Base-by-base conservation (phyloP, 2,329 filamentous ascomycete genomes). In the Xylaria polymorpha region DNA sequence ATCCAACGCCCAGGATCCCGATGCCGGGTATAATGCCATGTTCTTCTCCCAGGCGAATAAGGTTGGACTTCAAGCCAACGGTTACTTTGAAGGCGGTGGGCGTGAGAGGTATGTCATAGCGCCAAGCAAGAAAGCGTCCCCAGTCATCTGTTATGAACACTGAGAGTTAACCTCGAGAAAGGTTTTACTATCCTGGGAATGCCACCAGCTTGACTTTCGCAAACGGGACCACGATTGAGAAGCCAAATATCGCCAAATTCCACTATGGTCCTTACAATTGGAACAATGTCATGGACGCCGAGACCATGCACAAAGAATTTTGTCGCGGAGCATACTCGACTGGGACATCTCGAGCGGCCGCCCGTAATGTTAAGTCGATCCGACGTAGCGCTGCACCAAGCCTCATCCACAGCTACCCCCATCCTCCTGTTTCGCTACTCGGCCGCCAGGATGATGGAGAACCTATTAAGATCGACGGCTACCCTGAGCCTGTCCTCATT, bases 1-100 rank as follows among this genome's bases (percentile, higher is more conserved):
- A 20, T 61, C 66, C 41, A 66, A 69, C 25, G 22, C 62, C 18
- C 69, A 71, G 29, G 69, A 71, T 63, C 69, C 66, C 4, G 69
- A 71, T 61, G 66, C 69, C 18, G 66, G 66, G 39, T 71, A 71
- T 41, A 71, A 71, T 32, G 37, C 66, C 6, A 71, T 71, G 69
- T 71, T 71, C 48, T 71, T 71, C 46, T 69, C 59, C 37, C 59
- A 46, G 46, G 66, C 62, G 22, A 64, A 68, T 20, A 71, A 64
- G 37, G 58, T 60, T n/a, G 66, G 58, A 6, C 63, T 69, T 14
- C 37, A 66, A 51, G 59, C 67, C 2, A 59, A 39, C 12, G 68
- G 69, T 25, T 69, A 71, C n/a, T 71, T 71, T 29, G 62, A 65
- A 20, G 66, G 66, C 6, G 66, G 69, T 29, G 69, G 66, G 2